These are phyloP conservation scores for Venturiaceae sp. DNA, from an alignment of 2,329 filamentous ascomycete genomes.

Conservation along the genomic window DNA sequence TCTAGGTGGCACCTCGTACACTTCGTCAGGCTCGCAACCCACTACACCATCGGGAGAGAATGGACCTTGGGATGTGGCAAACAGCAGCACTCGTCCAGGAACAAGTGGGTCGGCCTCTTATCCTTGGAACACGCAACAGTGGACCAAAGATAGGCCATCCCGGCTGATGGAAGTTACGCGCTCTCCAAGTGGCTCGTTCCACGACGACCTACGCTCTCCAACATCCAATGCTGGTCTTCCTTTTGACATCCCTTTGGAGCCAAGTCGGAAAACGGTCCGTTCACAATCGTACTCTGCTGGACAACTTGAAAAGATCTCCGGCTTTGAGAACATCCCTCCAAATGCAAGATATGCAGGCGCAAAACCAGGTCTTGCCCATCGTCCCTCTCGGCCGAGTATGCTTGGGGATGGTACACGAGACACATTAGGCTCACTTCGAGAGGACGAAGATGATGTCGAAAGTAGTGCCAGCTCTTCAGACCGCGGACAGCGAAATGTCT, in stretches of 20 bases:
- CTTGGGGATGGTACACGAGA: conserved; percentile 18
- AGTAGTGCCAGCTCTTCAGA: conserved; percentile 44
- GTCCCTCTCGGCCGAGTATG: conserved; percentile 17
- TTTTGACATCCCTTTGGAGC: conserved; percentile 79
- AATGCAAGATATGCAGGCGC: conserved; percentile 37
- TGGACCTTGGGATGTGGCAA: conserved; percentile 29
- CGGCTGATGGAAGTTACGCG: conserved; percentile 7
- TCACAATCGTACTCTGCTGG: conserved; percentile 97
- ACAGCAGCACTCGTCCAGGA: conserved; percentile 24
- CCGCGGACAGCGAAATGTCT: conserved; percentile 31
- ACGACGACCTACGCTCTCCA: conserved; percentile 18
- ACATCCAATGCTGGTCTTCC: conserved; percentile 34
- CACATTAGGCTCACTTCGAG: conserved; percentile 43
- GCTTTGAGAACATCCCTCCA: not conserved
- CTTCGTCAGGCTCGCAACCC: conserved; percentile 64
- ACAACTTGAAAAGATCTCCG: conserved; percentile 54
- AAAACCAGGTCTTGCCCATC: conserved; percentile 9
- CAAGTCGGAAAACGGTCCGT: conserved; percentile 84
- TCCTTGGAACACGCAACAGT: conserved; percentile 29
- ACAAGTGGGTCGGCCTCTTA: conserved; percentile 31
- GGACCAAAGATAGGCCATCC: conserved; percentile 13
- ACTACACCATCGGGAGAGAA: conserved; percentile 66
- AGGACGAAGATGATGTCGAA: conserved; percentile 59
- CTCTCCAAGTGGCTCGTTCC: conserved; percentile 2
- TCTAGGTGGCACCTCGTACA: conserved; percentile 59